Conservation (phyloP, 2,329 filamentous ascomycete genomes). For the Lithohypha guttulata region DNA sequence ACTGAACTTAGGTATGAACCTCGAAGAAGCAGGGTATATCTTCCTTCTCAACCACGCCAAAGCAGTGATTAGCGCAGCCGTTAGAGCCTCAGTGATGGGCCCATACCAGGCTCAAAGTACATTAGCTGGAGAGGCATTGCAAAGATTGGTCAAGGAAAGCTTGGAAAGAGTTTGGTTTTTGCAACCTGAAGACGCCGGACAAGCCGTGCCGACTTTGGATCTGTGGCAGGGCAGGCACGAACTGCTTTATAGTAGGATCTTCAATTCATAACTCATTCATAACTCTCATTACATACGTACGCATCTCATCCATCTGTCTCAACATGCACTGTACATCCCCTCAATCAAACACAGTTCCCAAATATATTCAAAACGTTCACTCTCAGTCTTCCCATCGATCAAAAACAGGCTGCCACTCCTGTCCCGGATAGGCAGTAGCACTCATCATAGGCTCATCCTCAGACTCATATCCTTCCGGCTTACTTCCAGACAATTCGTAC, state of each 20-base stretch:
- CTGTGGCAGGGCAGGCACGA: slow-evolving; percentile 57
- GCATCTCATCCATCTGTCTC: too few species aligned
- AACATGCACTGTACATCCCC: too few species aligned
- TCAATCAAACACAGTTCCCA: too few species aligned
- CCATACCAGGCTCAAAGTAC: slow-evolving; percentile 54
- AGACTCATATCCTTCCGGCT: slow-evolving; percentile 27
- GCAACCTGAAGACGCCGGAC: slow-evolving; percentile 45
- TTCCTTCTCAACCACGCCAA: slow-evolving; percentile 56
- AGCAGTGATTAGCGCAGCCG: slow-evolving; percentile 51
- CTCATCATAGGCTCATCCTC: slow-evolving; percentile 39
- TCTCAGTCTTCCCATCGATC: slow-evolving; percentile 15
- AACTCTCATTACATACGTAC: too few species aligned
- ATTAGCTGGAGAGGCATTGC: slow-evolving; percentile 43
- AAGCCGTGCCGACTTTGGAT: slow-evolving; percentile 52
- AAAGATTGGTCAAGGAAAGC: slow-evolving; percentile 40
- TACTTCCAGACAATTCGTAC: slow-evolving; percentile 24
- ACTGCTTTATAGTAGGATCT: slow-evolving; percentile 55
- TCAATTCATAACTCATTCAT: slow-evolving; percentile 50
- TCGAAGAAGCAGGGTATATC: slow-evolving; percentile 46
- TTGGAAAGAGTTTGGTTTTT: slow-evolving; percentile 40
- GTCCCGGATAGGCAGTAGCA: slow-evolving; percentile 39
- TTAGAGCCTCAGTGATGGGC: slow-evolving; percentile 53
- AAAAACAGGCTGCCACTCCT: slow-evolving; percentile 31
- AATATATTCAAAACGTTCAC: too few species aligned
- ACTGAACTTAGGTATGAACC: slow-evolving; percentile 40